Base-by-base conservation (phyloP, 1,284 basidiomycete genomes). In the Leccinum holopus region DNA sequence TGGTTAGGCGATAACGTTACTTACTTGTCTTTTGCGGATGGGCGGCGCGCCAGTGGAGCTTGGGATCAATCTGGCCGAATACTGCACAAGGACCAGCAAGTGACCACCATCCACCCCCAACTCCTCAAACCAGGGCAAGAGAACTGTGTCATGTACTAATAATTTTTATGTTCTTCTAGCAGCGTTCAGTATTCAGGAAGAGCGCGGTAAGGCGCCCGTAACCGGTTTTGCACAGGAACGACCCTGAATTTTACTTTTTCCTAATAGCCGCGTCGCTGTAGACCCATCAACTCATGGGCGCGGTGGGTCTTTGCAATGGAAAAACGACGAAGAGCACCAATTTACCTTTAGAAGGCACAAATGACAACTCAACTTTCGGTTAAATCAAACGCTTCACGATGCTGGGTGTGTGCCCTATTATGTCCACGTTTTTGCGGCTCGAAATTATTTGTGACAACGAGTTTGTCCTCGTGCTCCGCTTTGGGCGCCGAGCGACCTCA, bases 191-290 rank as follows among this genome's bases (percentile, higher is more conserved):
- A n/a, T 55, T 35, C 21, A 9, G n/a, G 59, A n/a, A 18, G n/a
- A 35, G 12, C 10, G 37, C 14, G 18, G 28, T 7, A 56, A 30
- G 37, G 30, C 54, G n/a, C 57, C n/a, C 5, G 30, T 35, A 55
- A 7, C 8, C 21, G 3, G 14, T 60, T 65, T 52, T 33, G 51
- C n/a, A 28, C 55, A 7, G 32, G 7, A 18, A 53, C 32, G 55
- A 68, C 65, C 66, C 66, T 66, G 63, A 56, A 16, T 44, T 51
- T 7, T 32, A 14, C 25, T 60, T 30, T 53, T n/a, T 25, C 1
- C 25, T 28, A 30, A 28, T 28, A 28, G 16, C 25, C 18, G 47
- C 47, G 11, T 49, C 47, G 47, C 47, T 47, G 11, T 21, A 11
- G 18, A n/a, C n/a, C 44, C 44, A 18, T 47, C 44, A 7, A 47